Evolutionary conservation across 2,329 filamentous ascomycete species (phyloP).

Genomic region (Cladosporium phlei): DNA sequence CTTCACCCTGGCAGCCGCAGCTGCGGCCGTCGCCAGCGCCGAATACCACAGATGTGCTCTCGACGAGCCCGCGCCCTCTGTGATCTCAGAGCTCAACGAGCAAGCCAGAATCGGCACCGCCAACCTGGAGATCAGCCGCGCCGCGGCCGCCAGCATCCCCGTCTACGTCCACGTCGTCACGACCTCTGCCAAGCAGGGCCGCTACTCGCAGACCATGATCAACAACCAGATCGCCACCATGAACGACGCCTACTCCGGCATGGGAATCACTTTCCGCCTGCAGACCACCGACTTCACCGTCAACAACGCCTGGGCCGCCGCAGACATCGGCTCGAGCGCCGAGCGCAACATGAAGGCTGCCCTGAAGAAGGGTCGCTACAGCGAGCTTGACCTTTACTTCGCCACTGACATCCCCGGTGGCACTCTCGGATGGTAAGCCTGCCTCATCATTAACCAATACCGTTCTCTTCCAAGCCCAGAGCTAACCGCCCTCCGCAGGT

Average conservation of each 20-base stretch:
- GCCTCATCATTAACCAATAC: no score
- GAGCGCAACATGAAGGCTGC: slow-evolving; percentile 42
- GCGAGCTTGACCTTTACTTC: slow-evolving; percentile 51
- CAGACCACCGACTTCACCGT: slow-evolving; percentile 43
- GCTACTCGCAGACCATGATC: slow-evolving; percentile 36
- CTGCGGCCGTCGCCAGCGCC: not conserved
- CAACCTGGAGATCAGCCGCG: slow-evolving; percentile 2
- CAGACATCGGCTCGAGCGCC: slow-evolving; percentile 36
- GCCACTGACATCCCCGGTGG: slow-evolving; percentile 44
- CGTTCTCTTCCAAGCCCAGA: not conserved
- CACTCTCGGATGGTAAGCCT: slow-evolving; percentile 20
- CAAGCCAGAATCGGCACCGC: not conserved
- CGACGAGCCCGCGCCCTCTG: not conserved
- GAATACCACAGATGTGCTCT: not conserved
- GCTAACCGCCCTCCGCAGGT: not conserved
- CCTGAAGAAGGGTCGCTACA: slow-evolving; percentile 48
- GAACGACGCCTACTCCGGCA: slow-evolving; percentile 39
- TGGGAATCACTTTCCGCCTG: slow-evolving; percentile 46
- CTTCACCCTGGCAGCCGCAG: not conserved
- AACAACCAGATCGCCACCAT: slow-evolving; percentile 30
- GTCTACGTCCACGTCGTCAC: slow-evolving; percentile 41
- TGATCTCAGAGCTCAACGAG: not conserved
- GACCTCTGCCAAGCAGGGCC: slow-evolving; percentile 27
- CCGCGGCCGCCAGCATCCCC: not conserved
- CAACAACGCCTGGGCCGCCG: slow-evolving; percentile 47